Evolutionary conservation across 1,284 basidiomycete genomes (phyloP).

Genomic region (Irpex sp.): DNA sequence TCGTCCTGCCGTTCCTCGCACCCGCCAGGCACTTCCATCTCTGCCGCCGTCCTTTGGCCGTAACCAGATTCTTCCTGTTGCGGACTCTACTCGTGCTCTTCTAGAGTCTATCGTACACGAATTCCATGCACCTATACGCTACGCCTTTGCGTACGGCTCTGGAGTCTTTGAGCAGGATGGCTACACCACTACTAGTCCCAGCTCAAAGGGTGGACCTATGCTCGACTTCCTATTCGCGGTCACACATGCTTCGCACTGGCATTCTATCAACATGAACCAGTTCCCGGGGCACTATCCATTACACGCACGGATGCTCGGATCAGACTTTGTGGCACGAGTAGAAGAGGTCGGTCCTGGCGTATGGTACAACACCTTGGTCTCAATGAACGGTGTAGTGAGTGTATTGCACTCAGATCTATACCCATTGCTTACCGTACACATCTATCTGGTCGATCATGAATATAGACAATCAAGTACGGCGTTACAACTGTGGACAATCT

Average conservation of each 20-base stretch:
- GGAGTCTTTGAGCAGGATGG: constrained; percentile 89
- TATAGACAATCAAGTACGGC: constrained; percentile 94
- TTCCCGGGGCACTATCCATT: constrained; percentile 89
- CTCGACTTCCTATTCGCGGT: constrained; percentile 96
- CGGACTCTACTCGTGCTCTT: constrained; percentile 73
- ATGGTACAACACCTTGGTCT: constrained; percentile 93
- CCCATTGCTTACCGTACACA: constrained; percentile 1
- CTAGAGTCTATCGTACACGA: constrained; percentile 71
- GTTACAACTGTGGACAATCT: constrained; percentile 90
- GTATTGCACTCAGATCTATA: not conserved
- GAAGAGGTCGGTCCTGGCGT: constrained; percentile 85
- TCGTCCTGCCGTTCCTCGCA: constrained; percentile 42
- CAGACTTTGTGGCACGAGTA: constrained; percentile 70
- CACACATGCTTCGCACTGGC: constrained; percentile 88
- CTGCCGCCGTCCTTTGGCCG: constrained; percentile 75
- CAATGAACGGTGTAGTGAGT: constrained; percentile 82
- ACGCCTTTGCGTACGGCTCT: constrained; percentile 94
- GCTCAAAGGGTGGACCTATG: constrained; percentile 59
- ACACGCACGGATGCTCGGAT: constrained; percentile 79
- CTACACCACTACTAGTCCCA: constrained; percentile 37
- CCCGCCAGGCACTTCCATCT: constrained; percentile 41
- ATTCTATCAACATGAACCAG: constrained; percentile 91
- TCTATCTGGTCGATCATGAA: constrained; percentile 8
- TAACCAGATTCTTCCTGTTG: constrained; percentile 76
- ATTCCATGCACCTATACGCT: constrained; percentile 85